Percentiles rank a stretch among this genome's conserved stretches.
Evolutionary conservation across 306 rosid genomes (phyloP).

Genomic region (Mucuna pruriens): DNA sequence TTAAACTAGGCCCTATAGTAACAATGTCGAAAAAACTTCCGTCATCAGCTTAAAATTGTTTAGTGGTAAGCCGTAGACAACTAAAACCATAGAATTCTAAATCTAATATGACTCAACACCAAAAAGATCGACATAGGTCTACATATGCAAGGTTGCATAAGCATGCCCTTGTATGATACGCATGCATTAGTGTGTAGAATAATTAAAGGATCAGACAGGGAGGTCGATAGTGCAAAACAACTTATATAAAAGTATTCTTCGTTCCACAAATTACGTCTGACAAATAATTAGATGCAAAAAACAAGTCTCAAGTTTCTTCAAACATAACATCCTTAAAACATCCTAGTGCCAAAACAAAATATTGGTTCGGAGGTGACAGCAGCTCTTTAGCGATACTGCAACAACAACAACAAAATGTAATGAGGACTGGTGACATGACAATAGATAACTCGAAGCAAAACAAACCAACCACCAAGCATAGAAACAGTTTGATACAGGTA

Average conservation of each 20-base stretch:
- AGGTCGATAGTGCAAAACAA: neutral
- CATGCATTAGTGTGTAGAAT: neutral
- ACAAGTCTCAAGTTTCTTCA: slow-evolving; percentile 35
- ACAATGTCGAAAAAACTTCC: neutral
- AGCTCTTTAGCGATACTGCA: slow-evolving; percentile 78
- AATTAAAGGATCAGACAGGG: neutral
- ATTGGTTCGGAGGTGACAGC: neutral
- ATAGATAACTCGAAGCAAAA: neutral
- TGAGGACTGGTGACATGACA: neutral
- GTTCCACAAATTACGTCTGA: slow-evolving; percentile 41
- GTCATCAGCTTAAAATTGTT: neutral
- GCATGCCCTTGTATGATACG: too few relatives aligned
- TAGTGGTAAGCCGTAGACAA: neutral
- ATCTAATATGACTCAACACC: neutral
- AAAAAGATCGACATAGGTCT: neutral
- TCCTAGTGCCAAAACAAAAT: slow-evolving; percentile 22
- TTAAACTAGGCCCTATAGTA: too few relatives aligned
- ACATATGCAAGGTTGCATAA: neutral
- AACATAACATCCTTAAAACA: slow-evolving; percentile 29
- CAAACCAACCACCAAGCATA: too few relatives aligned
- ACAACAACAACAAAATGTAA: neutral
- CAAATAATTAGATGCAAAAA: slow-evolving; percentile 27
- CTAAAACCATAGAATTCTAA: neutral
- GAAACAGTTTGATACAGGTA: neutral
- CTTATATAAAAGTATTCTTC: slow-evolving; percentile 21